Evolutionary conservation across 805 yeast species (phyloP).

Genomic region (Komagataella phaffii): DNA sequence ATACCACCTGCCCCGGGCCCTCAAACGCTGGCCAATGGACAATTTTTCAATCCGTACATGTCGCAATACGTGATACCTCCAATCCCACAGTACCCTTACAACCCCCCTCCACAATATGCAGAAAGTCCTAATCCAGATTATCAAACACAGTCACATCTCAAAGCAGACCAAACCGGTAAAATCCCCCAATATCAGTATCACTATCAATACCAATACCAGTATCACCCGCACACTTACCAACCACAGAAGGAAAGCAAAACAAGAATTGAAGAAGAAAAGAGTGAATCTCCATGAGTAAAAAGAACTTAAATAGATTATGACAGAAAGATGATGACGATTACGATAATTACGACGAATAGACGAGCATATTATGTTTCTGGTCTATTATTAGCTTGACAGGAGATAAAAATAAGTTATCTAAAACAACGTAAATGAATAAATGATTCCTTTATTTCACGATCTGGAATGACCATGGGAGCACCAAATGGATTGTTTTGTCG

Average conservation of each 20-base stretch:
- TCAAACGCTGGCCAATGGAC: not conserved
- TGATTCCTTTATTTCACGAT: constrained; percentile 37
- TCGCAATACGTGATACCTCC: not conserved
- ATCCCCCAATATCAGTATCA: not conserved
- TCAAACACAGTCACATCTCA: not conserved
- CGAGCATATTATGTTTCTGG: not conserved
- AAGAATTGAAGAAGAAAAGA: not conserved
- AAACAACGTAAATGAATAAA: not conserved
- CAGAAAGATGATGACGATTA: not conserved
- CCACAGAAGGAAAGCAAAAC: not conserved
- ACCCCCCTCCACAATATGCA: not conserved
- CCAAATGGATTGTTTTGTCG: constrained; percentile 61
- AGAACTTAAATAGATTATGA: not conserved
- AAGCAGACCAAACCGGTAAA: not conserved
- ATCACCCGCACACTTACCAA: not conserved
- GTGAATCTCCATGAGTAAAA: not conserved
- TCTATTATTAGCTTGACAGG: not conserved
- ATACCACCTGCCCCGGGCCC: not conserved
- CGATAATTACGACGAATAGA: not conserved
- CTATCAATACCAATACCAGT: not conserved
- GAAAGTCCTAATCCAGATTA: not conserved
- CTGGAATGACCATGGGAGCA: constrained; percentile 76
- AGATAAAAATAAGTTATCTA: not conserved
- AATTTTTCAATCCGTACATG: not conserved
- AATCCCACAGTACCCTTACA: not conserved